phyloP scores from a whole-genome alignment of 805 yeast genomes.

The Gaillardinia entomophila region DNA sequence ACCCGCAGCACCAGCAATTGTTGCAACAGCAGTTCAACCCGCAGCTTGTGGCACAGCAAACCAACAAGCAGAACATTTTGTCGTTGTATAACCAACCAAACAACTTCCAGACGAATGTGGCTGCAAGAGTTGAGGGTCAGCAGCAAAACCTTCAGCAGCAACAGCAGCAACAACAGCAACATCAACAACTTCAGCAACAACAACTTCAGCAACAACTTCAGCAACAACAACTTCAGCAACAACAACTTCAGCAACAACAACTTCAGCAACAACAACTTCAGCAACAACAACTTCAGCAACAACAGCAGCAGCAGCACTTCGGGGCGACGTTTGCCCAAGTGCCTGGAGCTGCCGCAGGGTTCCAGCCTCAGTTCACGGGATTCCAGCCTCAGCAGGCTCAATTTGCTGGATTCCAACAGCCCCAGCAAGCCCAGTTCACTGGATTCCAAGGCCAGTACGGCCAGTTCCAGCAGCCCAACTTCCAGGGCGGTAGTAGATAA shows the following conservation, averaged over 20 bases:
- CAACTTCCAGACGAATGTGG: constrained; percentile 36
- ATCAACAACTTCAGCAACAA: constrained; percentile 2
- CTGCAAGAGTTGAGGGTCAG: constrained; percentile 52
- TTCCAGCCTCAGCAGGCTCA: constrained; percentile 8
- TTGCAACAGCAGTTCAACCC: constrained; percentile 26
- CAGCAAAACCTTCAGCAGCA: constrained; percentile 39
- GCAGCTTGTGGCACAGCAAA: constrained; percentile 20
- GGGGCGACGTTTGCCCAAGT: no score
- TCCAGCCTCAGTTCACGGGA: constrained; percentile 8
- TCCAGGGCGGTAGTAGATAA: no score
- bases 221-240: constrained; percentile 4
- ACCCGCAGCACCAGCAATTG: constrained; percentile 37
- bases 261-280: constrained; percentile 3
- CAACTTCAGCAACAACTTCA: constrained; percentile 3
- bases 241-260: constrained; percentile 5
- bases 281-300: constrained; percentile 3
- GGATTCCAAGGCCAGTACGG: constrained; percentile 5
- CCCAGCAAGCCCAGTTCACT: constrained; percentile 5
- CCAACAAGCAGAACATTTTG: constrained; percentile 29
- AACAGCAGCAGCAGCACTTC: constrained; percentile 3
- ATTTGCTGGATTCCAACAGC: constrained; percentile 8
- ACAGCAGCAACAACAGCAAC: constrained; percentile 5
- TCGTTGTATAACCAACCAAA: constrained; percentile 36
- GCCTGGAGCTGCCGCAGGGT: constrained; percentile 6
- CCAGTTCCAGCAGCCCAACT: no score